A percentile compares a stretch with the other conserved stretches of the same genome.
Evolutionary conservation across 306 rosid genomes (phyloP).

Genomic region (Lathyrus tuberosus): DNA sequence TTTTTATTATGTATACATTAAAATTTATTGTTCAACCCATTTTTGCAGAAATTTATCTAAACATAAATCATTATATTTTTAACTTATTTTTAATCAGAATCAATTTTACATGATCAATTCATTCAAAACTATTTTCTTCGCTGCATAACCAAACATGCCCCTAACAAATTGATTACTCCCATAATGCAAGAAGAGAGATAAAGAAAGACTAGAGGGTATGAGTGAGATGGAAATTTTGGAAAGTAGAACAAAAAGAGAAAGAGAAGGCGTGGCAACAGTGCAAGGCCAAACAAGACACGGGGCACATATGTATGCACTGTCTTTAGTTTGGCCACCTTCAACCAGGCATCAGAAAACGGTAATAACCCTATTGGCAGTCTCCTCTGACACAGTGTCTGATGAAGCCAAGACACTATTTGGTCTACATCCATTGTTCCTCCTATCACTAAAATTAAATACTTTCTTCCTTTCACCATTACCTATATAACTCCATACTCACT

Average conservation of each 20-base stretch:
- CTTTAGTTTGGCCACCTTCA: constrained; percentile 30
- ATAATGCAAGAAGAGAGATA: not conserved
- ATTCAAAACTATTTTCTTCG: too few species aligned
- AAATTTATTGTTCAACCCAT: too few species aligned
- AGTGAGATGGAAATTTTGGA: not conserved
- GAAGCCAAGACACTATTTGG: constrained; percentile 39
- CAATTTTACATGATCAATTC: too few species aligned
- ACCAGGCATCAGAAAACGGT: constrained; percentile 1
- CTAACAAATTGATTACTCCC: not conserved
- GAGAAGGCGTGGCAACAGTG: constrained; percentile 27
- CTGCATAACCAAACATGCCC: too few species aligned
- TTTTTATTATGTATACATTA: too few species aligned
- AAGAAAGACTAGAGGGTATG: not conserved
- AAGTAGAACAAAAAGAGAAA: constrained; percentile 10
- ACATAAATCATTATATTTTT: too few species aligned
- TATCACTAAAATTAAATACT: not conserved
- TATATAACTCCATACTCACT: constrained; percentile 12
- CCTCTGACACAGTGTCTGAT: constrained; percentile 38
- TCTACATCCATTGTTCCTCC: constrained; percentile 38
- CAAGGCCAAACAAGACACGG: constrained; percentile 28
- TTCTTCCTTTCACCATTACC: constrained; percentile 9
- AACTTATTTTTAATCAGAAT: too few species aligned
- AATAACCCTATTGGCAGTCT: constrained; percentile 29
- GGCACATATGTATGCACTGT: not conserved
- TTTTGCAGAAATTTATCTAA: too few species aligned